Evolutionary conservation across 2,329 filamentous ascomycete genomes (phyloP), one percentile per base, ranked within the genome.

Genomic region (Diaporthe capsici): DNA sequence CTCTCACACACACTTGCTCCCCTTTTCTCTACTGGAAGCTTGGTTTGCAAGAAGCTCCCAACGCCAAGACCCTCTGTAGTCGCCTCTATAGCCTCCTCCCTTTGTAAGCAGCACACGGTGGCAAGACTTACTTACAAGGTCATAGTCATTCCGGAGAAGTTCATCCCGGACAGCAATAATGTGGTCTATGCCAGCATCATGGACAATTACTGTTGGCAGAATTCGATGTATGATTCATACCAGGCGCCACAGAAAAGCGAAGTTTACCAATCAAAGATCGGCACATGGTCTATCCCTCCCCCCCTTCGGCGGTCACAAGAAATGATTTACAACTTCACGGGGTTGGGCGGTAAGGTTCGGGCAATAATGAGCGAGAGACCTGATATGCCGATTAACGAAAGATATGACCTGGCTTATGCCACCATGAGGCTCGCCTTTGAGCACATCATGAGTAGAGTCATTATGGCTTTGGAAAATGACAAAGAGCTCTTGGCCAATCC

Each of bases 391-490:
- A 78, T 90, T 2, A 84, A 87, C 3, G 93, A 97, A 82, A 90
- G 95, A 6, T 88, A 89, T 39, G 86, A 87, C 3, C 87, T 99
- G 58, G 96, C 94, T 1, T 88, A 89, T 55, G 92, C 94, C 78
- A 88, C 91, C 1, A 96, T 98, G 93, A 90, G 92, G 49, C 87
- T 95, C 2, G 92, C 93, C 22, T 99, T 98, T 82, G 95, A 98
- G 83, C 96, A 98, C 85, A 87, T 98, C 37, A 92, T 91, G 1
- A 93, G 92, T 78, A 90, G 96, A 13, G 88, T 97, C 2, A 83
- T 96, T 20, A 86, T 97, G 58, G 93, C 91, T 0, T 86, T 98
- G 13, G 81, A 84, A 17, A 82, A 37, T 25, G 49, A 77, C 55
- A 55, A 74, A 49, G 60, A 75, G 42, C 76, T 74, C 28, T 22